These are phyloP conservation scores for Globisporangium mamillatum DNA, from an alignment of 352 stramenopile species.

Conservation along the genomic window DNA sequence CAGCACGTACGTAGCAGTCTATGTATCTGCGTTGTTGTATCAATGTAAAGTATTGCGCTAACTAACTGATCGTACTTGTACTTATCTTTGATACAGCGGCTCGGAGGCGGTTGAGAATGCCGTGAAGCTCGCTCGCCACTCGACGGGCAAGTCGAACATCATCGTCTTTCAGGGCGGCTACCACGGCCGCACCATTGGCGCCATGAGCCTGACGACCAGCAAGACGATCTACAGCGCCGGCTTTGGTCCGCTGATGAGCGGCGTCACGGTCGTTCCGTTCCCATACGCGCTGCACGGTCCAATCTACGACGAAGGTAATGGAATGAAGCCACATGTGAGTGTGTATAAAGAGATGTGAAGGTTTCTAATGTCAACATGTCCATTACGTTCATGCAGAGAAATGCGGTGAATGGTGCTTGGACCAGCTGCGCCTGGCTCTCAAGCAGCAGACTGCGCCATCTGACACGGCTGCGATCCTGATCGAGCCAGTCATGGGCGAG, in stretches of 20 bases:
- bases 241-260: conserved; percentile 76
- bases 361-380: background rate
- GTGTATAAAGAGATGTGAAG: background rate
- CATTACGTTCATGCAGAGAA: conserved; percentile 28
- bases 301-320: conserved; percentile 59
- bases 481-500: conserved; percentile 90
- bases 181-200: conserved; percentile 90
- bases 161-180: conserved; percentile 91
- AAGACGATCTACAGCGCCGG: conserved; percentile 89
- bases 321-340: background rate
- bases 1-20: conserved; percentile 36
- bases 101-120: conserved; percentile 93
- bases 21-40: background rate
- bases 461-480: conserved; percentile 89
- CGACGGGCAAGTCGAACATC: conserved; percentile 87
- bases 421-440: conserved; percentile 83
- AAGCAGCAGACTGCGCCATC: conserved; percentile 89
- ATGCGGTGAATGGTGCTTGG: conserved; percentile 69
- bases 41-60: background rate
- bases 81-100: conserved; percentile 36
- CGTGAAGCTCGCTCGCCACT: conserved; percentile 90
- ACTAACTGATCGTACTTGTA: background rate
- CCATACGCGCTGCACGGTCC: conserved; percentile 85
- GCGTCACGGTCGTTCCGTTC: conserved; percentile 85
- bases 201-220: conserved; percentile 91